A percentile compares a stretch with the other conserved stretches of the same genome.
Conservation (phyloP, 139 green algal species). For the Prasinococcaceae sp. region DNA sequence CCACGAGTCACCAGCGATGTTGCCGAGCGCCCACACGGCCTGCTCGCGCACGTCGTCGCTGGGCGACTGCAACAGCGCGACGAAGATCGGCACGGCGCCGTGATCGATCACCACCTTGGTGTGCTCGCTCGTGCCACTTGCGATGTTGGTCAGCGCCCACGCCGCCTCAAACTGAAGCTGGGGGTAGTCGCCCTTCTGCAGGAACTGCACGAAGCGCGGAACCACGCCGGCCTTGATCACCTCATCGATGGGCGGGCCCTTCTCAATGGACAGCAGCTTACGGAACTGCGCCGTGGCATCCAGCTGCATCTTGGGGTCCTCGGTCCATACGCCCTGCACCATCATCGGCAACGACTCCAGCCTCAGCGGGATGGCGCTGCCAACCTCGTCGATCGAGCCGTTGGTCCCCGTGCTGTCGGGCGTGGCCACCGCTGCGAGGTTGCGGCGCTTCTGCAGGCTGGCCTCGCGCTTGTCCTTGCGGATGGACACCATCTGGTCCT, state of each 20-base stretch:
- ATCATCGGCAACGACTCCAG: slow-evolving; percentile 85
- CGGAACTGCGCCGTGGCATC: slow-evolving; percentile 92
- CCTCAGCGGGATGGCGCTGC: no score
- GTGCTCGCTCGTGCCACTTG: slow-evolving; percentile 89
- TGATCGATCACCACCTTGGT: slow-evolving; percentile 94
- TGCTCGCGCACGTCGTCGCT: slow-evolving; percentile 92
- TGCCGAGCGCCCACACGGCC: slow-evolving; percentile 97
- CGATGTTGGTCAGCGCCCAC: slow-evolving; percentile 98
- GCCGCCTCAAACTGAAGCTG: slow-evolving; percentile 92
- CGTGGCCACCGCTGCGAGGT: not conserved
- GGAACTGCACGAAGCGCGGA: slow-evolving; percentile 90
- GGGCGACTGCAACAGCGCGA: slow-evolving; percentile 74
- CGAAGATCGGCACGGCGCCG: slow-evolving; percentile 93
- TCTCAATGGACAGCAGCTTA: slow-evolving; percentile 97
- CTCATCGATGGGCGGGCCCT: slow-evolving; percentile 95
- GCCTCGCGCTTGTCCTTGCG: slow-evolving; percentile 95
- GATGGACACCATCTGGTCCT: slow-evolving; percentile 92
- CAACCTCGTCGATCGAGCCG: no score
- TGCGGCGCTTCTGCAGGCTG: slow-evolving; percentile 74
- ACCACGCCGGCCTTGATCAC: slow-evolving; percentile 92
- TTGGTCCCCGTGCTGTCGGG: no score
- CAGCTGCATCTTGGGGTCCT: slow-evolving; percentile 68
- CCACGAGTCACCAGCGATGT: slow-evolving; percentile 92
- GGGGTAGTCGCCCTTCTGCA: slow-evolving; percentile 66
- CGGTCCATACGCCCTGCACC: slow-evolving; percentile 71